Percentiles rank a stretch among this genome's conserved stretches.
Evolutionary conservation across 2,329 filamentous ascomycete genomes (phyloP).

Genomic region (Trichoderma sp.): DNA sequence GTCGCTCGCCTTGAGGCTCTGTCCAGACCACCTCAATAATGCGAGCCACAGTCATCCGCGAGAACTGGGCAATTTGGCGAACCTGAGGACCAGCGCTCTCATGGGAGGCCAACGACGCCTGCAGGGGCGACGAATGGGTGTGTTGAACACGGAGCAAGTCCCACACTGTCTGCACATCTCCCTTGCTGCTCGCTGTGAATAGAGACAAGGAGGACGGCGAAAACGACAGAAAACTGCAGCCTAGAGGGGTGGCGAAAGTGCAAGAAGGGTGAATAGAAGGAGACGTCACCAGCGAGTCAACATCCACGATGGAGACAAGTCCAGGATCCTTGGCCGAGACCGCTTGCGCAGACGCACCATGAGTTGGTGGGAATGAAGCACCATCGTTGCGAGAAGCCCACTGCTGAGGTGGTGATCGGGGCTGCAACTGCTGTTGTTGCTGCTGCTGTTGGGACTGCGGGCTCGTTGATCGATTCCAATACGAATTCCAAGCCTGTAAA

Average conservation of each 20-base stretch:
- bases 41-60: constrained; percentile 85
- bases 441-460: constrained; percentile 34
- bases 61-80: constrained; percentile 83
- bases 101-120: constrained; percentile 47
- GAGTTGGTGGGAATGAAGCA: constrained; percentile 70
- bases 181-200: constrained; percentile 77
- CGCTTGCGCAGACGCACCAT: constrained; percentile 59
- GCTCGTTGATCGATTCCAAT: constrained; percentile 63
- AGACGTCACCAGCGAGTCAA: constrained; percentile 57
- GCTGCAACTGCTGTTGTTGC: constrained; percentile 33
- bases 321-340: constrained; percentile 62
- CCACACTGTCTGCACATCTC: constrained; percentile 82
- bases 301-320: constrained; percentile 71
- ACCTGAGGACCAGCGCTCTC: constrained; percentile 57
- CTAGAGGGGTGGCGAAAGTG: constrained; percentile 68
- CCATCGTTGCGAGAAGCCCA: constrained; percentile 52
- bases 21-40: constrained; percentile 91
- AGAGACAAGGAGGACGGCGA: constrained; percentile 70
- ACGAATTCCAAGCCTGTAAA: constrained; percentile 74
- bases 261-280: constrained; percentile 60
- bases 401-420: constrained; percentile 47
- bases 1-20: constrained; percentile 72
- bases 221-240: constrained; percentile 79
- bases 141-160: constrained; percentile 67
- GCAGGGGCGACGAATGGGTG: constrained; percentile 60